Percentiles rank a stretch among this genome's conserved stretches.
Conservation (phyloP, 768 basidiomycete species). For the Mycena filopes region DNA sequence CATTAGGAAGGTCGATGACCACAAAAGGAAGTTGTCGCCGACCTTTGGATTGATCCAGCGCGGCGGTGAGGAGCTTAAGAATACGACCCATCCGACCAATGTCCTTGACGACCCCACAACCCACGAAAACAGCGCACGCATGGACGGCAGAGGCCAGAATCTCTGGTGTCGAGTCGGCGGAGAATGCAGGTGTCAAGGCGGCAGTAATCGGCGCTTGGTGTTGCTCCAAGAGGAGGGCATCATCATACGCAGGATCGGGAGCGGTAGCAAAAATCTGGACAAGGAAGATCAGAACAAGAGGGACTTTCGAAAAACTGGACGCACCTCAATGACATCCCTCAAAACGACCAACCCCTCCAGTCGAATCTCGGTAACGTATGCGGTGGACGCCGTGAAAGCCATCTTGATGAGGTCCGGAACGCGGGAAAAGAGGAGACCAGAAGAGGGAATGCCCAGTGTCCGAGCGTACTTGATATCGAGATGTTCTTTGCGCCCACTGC, state of each 20-base stretch:
- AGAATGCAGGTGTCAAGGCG: slow-evolving; percentile 96
- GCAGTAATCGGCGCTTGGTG: slow-evolving; percentile 99
- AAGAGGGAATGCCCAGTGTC: slow-evolving; percentile 62
- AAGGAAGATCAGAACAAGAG: slow-evolving; percentile 13
- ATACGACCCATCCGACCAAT: slow-evolving; percentile 93
- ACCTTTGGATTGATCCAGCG: slow-evolving; percentile 93
- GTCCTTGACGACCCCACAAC: slow-evolving; percentile 94
- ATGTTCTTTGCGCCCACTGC: slow-evolving; percentile 83
- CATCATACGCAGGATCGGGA: slow-evolving; percentile 94
- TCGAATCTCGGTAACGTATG: slow-evolving; percentile 95
- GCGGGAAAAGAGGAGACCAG: slow-evolving; percentile 81
- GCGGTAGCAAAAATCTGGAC: slow-evolving; percentile 85
- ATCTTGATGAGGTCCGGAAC: slow-evolving; percentile 95
- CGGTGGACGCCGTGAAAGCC: slow-evolving; percentile 97
- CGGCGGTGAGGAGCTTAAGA: slow-evolving; percentile 85
- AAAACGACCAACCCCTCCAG: slow-evolving; percentile 91
- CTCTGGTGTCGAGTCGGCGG: slow-evolving; percentile 94
- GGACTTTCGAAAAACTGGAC: slow-evolving; percentile 18
- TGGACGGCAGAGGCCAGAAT: slow-evolving; percentile 92
- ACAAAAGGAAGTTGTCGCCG: slow-evolving; percentile 22
- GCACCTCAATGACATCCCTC: slow-evolving; percentile 90
- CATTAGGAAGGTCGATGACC: slow-evolving; percentile 15
- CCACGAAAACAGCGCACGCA: slow-evolving; percentile 94
- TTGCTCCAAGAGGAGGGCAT: slow-evolving; percentile 91
- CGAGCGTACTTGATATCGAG: slow-evolving; percentile 81